These are phyloP conservation scores for Aphanocladium album DNA, from an alignment of 2,329 filamentous ascomycete species.

Conservation along the genomic window DNA sequence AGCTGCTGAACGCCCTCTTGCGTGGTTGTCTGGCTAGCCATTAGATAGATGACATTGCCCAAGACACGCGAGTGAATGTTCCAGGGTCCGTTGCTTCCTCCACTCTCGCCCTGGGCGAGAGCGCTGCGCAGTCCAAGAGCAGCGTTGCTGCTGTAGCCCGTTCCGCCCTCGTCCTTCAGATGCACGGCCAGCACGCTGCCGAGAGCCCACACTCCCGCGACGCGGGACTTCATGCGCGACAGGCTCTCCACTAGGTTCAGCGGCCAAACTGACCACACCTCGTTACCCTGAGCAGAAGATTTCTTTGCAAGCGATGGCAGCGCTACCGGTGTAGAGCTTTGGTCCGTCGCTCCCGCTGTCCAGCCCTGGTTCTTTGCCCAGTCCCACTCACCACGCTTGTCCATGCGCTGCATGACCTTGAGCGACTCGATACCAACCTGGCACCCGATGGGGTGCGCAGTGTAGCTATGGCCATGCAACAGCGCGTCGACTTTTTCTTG, in stretches of 20 bases:
- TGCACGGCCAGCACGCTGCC: conserved; percentile 69
- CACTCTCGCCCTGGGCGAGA: conserved; percentile 25
- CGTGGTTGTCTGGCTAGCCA: conserved; percentile 46
- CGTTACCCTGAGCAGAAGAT: background rate
- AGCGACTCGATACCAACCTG: conserved; percentile 69
- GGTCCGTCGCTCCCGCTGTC: background rate
- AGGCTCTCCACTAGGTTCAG: conserved; percentile 52
- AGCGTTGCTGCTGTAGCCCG: conserved; percentile 44
- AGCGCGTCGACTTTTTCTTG: conserved; percentile 73
- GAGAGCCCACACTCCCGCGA: conserved; percentile 66
- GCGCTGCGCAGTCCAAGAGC: conserved; percentile 38
- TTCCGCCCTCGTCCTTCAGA: conserved; percentile 35
- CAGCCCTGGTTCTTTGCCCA: conserved; percentile 46
- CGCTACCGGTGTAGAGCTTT: too few relatives aligned
- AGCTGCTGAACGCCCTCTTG: conserved; percentile 26
- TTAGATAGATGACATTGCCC: conserved; percentile 55
- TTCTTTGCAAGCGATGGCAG: background rate
- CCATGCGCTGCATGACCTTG: conserved; percentile 53
- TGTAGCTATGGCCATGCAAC: conserved; percentile 83
- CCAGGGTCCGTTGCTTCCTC: conserved; percentile 31
- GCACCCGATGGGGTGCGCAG: conserved; percentile 76
- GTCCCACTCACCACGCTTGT: conserved; percentile 52
- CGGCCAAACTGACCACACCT: conserved; percentile 67
- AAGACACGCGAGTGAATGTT: conserved; percentile 51
- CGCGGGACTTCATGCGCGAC: conserved; percentile 46